Percentiles rank a stretch among this genome's conserved stretches.
These are phyloP conservation scores for Gorgonomyces haynaldii DNA, from an alignment of 192 early-diverging fungal genomes.

Conservation along the genomic window DNA sequence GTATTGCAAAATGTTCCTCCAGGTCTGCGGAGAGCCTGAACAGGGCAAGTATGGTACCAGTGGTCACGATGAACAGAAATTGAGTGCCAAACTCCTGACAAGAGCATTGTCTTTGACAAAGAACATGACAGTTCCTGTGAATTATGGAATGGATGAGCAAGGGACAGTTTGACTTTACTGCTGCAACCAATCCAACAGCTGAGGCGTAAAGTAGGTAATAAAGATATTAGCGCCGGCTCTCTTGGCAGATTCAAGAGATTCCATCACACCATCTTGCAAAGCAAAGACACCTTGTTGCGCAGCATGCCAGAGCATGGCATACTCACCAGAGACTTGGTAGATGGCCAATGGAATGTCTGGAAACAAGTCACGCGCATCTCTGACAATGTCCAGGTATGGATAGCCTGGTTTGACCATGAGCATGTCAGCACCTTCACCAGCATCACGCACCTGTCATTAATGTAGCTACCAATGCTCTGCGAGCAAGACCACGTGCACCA, in stretches of 20 bases:
- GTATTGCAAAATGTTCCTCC: too few relatives aligned
- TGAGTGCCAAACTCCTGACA: too few relatives aligned
- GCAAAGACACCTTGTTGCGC: conserved; percentile 75
- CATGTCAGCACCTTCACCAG: conserved; percentile 88
- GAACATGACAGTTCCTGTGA: too few relatives aligned
- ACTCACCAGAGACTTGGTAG: conserved; percentile 77
- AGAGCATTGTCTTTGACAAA: too few relatives aligned
- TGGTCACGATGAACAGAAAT: too few relatives aligned
- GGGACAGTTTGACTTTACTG: too few relatives aligned
- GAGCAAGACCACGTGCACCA: conserved; percentile 75
- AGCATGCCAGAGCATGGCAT: conserved; percentile 62
- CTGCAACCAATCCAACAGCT: conserved; percentile 78
- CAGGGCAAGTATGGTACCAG: too few relatives aligned
- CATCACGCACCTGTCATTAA: conserved; percentile 48
- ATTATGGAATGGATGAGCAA: too few relatives aligned
- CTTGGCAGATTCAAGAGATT: conserved; percentile 67
- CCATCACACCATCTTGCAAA: conserved; percentile 72
- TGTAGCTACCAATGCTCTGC: conserved; percentile 56
- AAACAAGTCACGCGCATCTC: conserved; percentile 45
- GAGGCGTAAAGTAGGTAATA: conserved; percentile 94
- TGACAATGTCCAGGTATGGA: conserved; percentile 90
- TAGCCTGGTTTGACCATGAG: conserved; percentile 95
- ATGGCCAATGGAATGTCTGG: conserved; percentile 88
- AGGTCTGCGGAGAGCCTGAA: too few relatives aligned
- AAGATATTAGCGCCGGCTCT: conserved; percentile 87